Base-by-base conservation (phyloP, 129 eudicot species). In the Erigeron canadensis region DNA sequence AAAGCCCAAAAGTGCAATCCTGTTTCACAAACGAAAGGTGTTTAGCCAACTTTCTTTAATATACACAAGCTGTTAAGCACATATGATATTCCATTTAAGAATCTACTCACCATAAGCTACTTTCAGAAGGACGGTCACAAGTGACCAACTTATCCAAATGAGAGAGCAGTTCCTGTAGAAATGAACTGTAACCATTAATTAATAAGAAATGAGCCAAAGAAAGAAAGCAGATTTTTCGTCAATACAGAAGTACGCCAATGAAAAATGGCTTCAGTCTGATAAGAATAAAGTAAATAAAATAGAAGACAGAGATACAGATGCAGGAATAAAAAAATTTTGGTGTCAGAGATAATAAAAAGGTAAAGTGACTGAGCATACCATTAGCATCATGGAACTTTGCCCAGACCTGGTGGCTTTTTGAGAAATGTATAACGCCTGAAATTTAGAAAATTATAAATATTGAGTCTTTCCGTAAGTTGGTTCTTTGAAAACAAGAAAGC, bases 371-470 rank as follows among this genome's bases (percentile, higher is more conserved):
- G 67, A 44, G 66, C 77, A 79, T 77, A 89, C 96, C 98, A 92
- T 89, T 81, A 92, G 70, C 89, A 92, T 87, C 61, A 38, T 64
- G 47, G 88, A 66, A 71, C 70, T 57, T 78, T 74, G 69, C 50
- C 50, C 81, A 67, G 72, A 80, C 63, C 63, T 53, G 38, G 53
- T 67, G 22, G 44, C 72, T 47, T 81, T 89, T 69, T 81, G 63
- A 73, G 85, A 79, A 74, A 92, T 86, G 82, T 85, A 84, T 67
- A 86, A 88, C 9, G 82, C 96, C 98, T 92, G 81, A 28, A 77
- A 82, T 54, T 59, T n/a, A 56, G 16, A 22, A 22, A 7, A 28
- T 16, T 4, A 67, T 57, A 12, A 13, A n/a, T n/a, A n/a, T 15
- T 38, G 8, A 18, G 18, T 15, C 38, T 73, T 63, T n/a, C 51